Conservation (phyloP, 2,329 filamentous ascomycete species). For the Apiospora sp. region DNA sequence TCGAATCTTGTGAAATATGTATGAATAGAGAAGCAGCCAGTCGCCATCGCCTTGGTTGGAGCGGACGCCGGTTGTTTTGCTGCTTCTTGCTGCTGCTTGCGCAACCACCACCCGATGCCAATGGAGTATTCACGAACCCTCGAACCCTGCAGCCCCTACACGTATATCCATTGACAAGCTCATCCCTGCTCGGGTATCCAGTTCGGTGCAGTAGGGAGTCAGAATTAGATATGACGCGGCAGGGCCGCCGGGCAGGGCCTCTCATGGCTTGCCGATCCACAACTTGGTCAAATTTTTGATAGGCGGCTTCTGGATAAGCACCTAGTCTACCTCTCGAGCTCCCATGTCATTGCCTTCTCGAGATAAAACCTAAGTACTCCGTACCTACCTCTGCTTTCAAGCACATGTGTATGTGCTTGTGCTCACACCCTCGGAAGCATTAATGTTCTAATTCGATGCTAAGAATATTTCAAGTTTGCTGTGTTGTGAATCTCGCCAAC, state of each 20-base stretch:
- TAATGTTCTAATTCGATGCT: no score
- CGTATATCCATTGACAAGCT: neutral
- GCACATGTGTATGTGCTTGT: no score
- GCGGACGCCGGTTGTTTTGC: neutral
- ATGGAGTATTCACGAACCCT: slow-evolving; percentile 17
- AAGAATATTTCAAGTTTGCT: no score
- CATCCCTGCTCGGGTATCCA: neutral
- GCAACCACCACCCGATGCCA: neutral
- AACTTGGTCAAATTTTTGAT: slow-evolving; percentile 27
- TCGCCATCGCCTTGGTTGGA: neutral
- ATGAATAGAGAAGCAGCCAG: neutral
- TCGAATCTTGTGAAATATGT: slow-evolving; percentile 7
- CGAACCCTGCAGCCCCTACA: slow-evolving; percentile 16
- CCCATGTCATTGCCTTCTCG: no score
- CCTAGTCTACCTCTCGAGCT: neutral
- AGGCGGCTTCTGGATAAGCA: slow-evolving; percentile 16
- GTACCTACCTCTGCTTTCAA: no score
- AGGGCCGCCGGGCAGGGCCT: slow-evolving; percentile 15
- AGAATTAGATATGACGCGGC: slow-evolving; percentile 21
- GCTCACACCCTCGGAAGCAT: no score
- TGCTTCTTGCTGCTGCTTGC: neutral
- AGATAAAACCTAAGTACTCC: no score
- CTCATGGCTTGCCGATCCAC: slow-evolving; percentile 23
- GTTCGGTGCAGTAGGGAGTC: neutral
- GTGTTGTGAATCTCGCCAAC: no score